Conservation (phyloP, 306 rosid species). For the Prunus armeniaca region DNA sequence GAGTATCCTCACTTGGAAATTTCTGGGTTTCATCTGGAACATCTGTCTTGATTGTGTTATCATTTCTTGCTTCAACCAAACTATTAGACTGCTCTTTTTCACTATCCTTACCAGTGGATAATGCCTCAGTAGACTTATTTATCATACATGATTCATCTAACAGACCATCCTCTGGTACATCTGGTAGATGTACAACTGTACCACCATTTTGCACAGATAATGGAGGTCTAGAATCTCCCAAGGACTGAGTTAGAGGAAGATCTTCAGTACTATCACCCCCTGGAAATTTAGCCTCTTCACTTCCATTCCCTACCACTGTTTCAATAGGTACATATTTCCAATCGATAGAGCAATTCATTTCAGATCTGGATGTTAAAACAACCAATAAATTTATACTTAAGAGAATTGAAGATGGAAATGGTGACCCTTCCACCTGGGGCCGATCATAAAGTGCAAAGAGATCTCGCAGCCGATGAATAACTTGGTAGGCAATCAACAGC, state of each 20-base stretch:
- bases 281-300: slow-evolving; percentile 40
- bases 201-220: slow-evolving; percentile 36
- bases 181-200: slow-evolving; percentile 52
- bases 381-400: slow-evolving; percentile 77
- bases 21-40: slow-evolving; percentile 41
- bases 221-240: slow-evolving; percentile 44
- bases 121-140: slow-evolving; percentile 36
- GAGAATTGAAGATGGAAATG: slow-evolving; percentile 84
- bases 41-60: slow-evolving; percentile 25
- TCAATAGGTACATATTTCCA: slow-evolving; percentile 55
- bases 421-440: slow-evolving; percentile 96
- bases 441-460: slow-evolving; percentile 97
- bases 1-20: slow-evolving; percentile 30
- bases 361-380: slow-evolving; percentile 76
- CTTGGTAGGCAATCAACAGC: slow-evolving; percentile 81
- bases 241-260: slow-evolving; percentile 16
- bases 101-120: slow-evolving; percentile 29
- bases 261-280: slow-evolving; percentile 39
- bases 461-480: slow-evolving; percentile 86
- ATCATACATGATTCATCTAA: slow-evolving; percentile 47
- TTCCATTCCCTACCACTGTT: slow-evolving; percentile 38
- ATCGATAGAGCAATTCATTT: slow-evolving; percentile 51
- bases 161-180: slow-evolving; percentile 75
- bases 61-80: slow-evolving; percentile 36
- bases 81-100: slow-evolving; percentile 43